These are phyloP conservation scores for Juglanconis sp. DNA, from an alignment of 2,329 filamentous ascomycete genomes.

Conservation along the genomic window DNA sequence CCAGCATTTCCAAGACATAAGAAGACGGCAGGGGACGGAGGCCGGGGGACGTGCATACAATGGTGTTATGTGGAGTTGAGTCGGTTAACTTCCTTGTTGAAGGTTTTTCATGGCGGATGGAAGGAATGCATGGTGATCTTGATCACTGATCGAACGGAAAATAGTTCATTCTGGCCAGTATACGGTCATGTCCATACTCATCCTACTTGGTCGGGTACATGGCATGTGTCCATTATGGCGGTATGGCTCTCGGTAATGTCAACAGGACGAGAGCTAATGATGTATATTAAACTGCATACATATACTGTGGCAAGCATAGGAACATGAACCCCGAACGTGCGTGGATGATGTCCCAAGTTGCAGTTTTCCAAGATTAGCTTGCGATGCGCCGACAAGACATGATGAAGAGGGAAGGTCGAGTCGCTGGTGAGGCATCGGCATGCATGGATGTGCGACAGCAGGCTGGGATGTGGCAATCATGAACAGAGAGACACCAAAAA, in stretches of 20 bases:
- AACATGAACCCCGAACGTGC: conserved; percentile 3
- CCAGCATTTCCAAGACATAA: not conserved
- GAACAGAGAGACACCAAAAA: too few relatives aligned
- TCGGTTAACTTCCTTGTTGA: not conserved
- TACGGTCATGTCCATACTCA: not conserved
- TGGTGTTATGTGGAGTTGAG: not conserved
- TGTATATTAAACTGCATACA: conserved; percentile 15
- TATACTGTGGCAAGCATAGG: conserved; percentile 12
- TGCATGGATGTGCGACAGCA: not conserved
- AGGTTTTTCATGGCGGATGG: not conserved
- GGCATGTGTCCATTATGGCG: not conserved
- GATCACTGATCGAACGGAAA: too few relatives aligned
- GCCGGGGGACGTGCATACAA: not conserved
- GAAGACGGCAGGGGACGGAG: not conserved
- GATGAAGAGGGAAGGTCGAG: not conserved
- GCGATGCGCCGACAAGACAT: not conserved
- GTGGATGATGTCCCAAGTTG: not conserved
- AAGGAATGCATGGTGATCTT: not conserved
- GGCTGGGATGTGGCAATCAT: too few relatives aligned
- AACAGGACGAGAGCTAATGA: not conserved
- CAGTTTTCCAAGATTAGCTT: too few relatives aligned
- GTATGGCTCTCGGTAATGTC: not conserved
- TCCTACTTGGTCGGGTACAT: not conserved
- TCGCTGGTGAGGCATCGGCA: not conserved
- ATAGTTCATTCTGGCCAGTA: not conserved